Conservation (phyloP, 139 green algal species). For the Chlamydomonas schloesseri region DNA sequence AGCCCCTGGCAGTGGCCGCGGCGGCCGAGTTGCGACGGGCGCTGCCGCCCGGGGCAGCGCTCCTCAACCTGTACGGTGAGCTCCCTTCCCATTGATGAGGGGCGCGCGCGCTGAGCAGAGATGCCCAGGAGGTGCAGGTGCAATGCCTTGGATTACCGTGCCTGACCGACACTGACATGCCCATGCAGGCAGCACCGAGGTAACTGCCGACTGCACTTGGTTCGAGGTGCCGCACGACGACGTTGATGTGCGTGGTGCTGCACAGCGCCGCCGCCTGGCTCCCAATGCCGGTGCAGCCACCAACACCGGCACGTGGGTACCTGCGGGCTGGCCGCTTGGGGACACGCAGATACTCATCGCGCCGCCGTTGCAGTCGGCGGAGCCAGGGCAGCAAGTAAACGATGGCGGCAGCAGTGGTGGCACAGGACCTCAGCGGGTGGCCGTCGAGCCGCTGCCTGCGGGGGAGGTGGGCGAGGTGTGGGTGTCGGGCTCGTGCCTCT, state of each 20-base stretch:
- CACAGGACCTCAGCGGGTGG: not conserved
- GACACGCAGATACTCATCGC: conserved; percentile 33
- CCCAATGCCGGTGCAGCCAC: too few species aligned
- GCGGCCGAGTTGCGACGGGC: not conserved
- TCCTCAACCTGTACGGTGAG: conserved; percentile 43
- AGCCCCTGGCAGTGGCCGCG: not conserved
- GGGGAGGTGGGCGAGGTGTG: conserved; percentile 64
- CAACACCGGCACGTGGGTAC: not conserved
- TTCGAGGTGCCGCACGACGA: not conserved
- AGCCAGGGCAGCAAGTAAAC: not conserved
- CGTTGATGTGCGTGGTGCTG: too few species aligned
- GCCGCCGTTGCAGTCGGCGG: not conserved
- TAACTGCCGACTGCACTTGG: conserved; percentile 48
- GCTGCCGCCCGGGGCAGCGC: not conserved
- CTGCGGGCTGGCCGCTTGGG: conserved; percentile 28
- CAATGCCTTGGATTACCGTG: too few species aligned
- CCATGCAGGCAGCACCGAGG: conserved; percentile 42
- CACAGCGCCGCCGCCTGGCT: too few species aligned
- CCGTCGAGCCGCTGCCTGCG: not conserved
- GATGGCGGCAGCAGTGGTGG: not conserved
- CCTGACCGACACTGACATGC: too few species aligned
- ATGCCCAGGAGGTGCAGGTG: too few species aligned
- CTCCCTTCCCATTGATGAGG: too few species aligned
- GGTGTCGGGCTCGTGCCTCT: conserved; percentile 58
- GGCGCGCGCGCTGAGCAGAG: too few species aligned